phyloP scores from a whole-genome alignment of 192 early-diverging fungal species.

The Umbelopsis sp. region DNA sequence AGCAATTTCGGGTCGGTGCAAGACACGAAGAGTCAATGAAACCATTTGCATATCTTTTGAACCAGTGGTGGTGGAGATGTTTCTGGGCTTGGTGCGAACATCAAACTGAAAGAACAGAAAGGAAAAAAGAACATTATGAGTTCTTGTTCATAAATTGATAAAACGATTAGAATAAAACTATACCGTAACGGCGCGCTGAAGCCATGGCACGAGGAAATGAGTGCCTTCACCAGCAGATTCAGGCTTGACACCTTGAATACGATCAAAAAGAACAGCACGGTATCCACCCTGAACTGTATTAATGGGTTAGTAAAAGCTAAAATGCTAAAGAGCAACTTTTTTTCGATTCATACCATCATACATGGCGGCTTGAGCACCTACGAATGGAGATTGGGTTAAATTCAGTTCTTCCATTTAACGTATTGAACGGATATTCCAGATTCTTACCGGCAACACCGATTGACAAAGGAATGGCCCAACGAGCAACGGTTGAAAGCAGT shows the following conservation, averaged over 20 bases:
- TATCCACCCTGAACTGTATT: constrained; percentile 90
- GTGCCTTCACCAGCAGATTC: constrained; percentile 89
- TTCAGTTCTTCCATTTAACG: background rate
- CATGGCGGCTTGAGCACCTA: constrained; percentile 75
- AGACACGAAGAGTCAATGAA: constrained; percentile 88
- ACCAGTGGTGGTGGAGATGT: constrained; percentile 98
- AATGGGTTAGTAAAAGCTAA: background rate
- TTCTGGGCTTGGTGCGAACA: constrained; percentile 92
- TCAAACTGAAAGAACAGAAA: constrained; percentile 63
- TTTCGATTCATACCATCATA: constrained; percentile 80
- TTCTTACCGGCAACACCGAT: constrained; percentile 57
- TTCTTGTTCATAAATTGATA: background rate
- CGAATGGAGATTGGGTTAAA: background rate
- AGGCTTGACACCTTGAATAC: constrained; percentile 87
- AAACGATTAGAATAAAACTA: background rate
- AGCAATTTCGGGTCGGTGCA: constrained; percentile 83
- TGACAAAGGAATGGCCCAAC: constrained; percentile 79
- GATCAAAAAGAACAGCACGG: constrained; percentile 97
- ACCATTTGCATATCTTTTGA: constrained; percentile 99
- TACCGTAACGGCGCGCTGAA: constrained; percentile 76
- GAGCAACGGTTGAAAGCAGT: constrained; percentile 70
- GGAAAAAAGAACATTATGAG: background rate
- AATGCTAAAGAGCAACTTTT: background rate
- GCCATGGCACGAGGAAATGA: constrained; percentile 97
- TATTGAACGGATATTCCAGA: background rate